Evolutionary conservation across 2,329 filamentous ascomycete genomes (phyloP), one percentile per base, ranked within the genome.

Genomic region (Aspergillus tubingensis): DNA sequence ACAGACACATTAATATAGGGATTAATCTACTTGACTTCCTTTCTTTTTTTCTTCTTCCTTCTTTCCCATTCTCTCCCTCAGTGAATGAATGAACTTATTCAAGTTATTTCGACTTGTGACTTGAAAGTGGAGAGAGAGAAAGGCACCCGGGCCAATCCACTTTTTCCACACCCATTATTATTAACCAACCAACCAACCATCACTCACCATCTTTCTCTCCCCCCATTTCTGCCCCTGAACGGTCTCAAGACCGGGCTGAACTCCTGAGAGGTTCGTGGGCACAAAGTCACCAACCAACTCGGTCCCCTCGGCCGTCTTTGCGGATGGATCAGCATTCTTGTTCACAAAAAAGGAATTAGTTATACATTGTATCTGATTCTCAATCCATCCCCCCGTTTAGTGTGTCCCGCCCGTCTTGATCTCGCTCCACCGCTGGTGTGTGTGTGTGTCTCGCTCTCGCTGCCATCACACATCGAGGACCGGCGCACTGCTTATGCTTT

Each of bases 241-340:
- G 21, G 25, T 17, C 13, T 27, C 25, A 27, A 36, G 32, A 5
- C 32, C 32, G 5, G n/a, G 25, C 15, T n/a, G 11, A 44, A 66
- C 66, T 67, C 66, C 67, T 68, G 65, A 66, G 64, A 62, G 63
- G 57, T 62, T 65, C 62, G 54, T 60, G 21, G 54, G 53, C 41
- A 57, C 36, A 57, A 38, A 58, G 23, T 52, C 52, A 47, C 21
- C 54, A 55, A 55, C 52, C 54, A 55, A 55, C 52, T 41, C 21
- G 27, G 32, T 36, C 32, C 32, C 11, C 32, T 36, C 32, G 32
- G 32, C 32, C 32, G 32, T 23, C 21, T 30, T 19, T 54, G 51
- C 8, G 15, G 15, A 53, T 53, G 51, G 36, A 53, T 53, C 32
- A 41, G 30, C 17, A 36, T 13, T 36, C 30, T 25, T n/a, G 25